Conservation (phyloP, 495 filamentous ascomycete genomes). For the Bombardia bombarda region DNA sequence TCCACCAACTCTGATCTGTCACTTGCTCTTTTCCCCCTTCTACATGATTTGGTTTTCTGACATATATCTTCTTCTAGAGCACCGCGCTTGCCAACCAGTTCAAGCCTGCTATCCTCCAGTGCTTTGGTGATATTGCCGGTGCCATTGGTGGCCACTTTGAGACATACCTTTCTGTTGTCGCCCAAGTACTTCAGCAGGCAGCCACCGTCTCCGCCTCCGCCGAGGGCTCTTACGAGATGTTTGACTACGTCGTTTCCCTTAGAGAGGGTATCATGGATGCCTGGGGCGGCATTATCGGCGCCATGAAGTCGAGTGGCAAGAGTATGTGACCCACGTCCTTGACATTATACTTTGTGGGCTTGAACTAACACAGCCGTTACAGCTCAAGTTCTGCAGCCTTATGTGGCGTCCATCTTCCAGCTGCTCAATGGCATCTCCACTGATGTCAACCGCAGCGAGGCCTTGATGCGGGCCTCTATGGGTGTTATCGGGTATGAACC, state of each 20-base stretch:
- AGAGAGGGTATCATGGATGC: constrained; percentile 98
- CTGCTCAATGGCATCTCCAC: constrained; percentile 73
- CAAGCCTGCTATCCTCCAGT: constrained; percentile 95
- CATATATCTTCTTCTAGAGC: constrained; percentile 33
- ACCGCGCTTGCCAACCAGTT: constrained; percentile 83
- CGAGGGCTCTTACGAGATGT: constrained; percentile 78
- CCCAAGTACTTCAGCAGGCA: constrained; percentile 87
- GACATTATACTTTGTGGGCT: neutral
- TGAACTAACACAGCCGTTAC: constrained; percentile 14
- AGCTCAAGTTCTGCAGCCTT: constrained; percentile 66
- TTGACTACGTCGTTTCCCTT: constrained; percentile 89
- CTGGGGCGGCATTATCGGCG: constrained; percentile 90
- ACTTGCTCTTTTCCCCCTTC: constrained; percentile 1
- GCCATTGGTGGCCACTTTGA: constrained; percentile 91
- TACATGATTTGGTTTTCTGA: neutral
- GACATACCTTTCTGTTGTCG: constrained; percentile 84
- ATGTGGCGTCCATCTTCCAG: constrained; percentile 80
- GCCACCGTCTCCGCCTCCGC: constrained; percentile 63
- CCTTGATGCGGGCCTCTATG: constrained; percentile 84
- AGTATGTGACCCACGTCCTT: constrained; percentile 40
- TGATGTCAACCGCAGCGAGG: constrained; percentile 83
- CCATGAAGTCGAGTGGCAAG: constrained; percentile 76
- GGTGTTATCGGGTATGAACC: constrained; percentile 82
- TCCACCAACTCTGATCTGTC: too few relatives aligned
- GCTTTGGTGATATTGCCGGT: constrained; percentile 95